Evolutionary conservation across 768 basidiomycete species (phyloP).

Genomic region (Royoungia palumana): DNA sequence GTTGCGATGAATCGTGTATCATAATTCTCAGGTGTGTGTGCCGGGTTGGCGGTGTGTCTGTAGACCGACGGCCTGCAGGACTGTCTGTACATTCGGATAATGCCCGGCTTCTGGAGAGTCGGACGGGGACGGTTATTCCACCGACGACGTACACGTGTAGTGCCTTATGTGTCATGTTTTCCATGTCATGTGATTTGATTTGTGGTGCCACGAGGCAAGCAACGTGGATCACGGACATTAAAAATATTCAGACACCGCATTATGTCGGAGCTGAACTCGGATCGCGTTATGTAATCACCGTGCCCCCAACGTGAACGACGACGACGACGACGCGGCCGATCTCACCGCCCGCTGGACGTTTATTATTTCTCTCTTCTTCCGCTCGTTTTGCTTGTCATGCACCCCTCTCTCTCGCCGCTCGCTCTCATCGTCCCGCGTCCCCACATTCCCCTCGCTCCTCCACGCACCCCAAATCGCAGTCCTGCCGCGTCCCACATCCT

Average conservation of each 20-base stretch:
- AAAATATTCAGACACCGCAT: background rate
- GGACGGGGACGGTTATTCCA: constrained; percentile 4
- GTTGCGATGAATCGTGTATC: constrained; percentile 18
- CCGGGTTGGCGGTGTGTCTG: background rate
- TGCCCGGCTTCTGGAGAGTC: constrained; percentile 15
- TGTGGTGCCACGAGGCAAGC: constrained; percentile 15
- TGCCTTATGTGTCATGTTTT: constrained; percentile 3
- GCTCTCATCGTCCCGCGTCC: constrained; percentile 64
- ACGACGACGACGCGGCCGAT: constrained; percentile 17
- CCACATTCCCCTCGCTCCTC: constrained; percentile 39
- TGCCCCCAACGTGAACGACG: constrained; percentile 23
- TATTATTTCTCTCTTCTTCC: constrained; percentile 35
- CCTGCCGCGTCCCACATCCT: constrained; percentile 52
- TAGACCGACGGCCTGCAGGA: too few species aligned
- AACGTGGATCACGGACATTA: constrained; percentile 21
- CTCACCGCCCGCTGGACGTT: constrained; percentile 10
- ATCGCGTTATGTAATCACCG: constrained; percentile 19
- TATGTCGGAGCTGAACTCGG: constrained; percentile 17
- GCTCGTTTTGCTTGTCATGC: constrained; percentile 41
- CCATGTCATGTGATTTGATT: constrained; percentile 22
- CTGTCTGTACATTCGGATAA: background rate
- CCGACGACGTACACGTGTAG: constrained; percentile 20
- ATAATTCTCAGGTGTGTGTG: constrained; percentile 16
- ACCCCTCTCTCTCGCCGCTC: constrained; percentile 50
- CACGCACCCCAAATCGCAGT: constrained; percentile 60